Conservation (phyloP, 2,329 filamentous ascomycete species). For the Paecilomyces variotii region DNA sequence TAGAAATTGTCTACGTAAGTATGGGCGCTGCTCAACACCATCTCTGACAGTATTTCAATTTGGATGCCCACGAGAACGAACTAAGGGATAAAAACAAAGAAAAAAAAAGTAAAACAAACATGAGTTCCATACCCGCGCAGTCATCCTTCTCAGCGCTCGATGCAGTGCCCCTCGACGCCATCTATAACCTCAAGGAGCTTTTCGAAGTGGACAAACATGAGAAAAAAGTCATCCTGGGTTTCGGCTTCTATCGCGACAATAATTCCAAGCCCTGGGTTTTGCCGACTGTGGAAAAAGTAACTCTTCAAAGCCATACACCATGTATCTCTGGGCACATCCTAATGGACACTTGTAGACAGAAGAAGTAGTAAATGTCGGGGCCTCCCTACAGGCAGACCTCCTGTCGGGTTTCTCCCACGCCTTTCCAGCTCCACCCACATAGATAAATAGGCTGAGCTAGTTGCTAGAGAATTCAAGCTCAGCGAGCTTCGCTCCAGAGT, state of each 20-base stretch:
- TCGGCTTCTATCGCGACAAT: background rate
- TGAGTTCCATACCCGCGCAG: background rate
- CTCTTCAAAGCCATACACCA: background rate
- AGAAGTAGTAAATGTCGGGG: background rate
- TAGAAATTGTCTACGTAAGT: background rate
- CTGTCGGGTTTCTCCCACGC: too few species aligned
- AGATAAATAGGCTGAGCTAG: too few species aligned
- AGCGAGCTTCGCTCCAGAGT: too few species aligned
- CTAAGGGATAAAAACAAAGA: background rate
- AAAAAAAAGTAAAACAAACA: background rate
- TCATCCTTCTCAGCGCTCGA: background rate
- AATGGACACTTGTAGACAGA: background rate
- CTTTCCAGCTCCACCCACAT: too few species aligned
- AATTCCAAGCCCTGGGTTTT: background rate
- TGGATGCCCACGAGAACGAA: background rate
- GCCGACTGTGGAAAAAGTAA: background rate
- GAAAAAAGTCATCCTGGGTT: background rate
- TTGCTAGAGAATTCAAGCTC: too few species aligned
- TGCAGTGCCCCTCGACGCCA: background rate
- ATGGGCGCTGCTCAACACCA: background rate
- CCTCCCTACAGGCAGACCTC: too few species aligned
- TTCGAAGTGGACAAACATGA: background rate
- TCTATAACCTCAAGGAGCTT: background rate
- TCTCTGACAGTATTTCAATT: background rate
- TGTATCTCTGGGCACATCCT: background rate